Evolutionary conservation across 163 green algal genomes (phyloP).

Genomic region (Volvox carteri): DNA sequence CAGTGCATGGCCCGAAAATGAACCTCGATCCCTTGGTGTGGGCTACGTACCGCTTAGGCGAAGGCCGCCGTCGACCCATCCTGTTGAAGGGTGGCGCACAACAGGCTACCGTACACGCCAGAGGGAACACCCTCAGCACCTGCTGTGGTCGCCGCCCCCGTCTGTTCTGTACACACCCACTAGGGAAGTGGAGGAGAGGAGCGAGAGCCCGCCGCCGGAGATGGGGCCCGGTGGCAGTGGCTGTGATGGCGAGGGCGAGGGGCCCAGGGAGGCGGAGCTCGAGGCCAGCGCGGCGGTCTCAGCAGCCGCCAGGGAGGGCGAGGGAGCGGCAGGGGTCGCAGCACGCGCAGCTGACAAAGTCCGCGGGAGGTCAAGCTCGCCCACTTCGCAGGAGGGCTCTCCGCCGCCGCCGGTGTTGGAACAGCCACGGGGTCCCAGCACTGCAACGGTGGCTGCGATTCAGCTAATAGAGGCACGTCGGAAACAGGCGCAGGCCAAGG

Average conservation of each 20-base stretch:
- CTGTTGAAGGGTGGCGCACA: neutral
- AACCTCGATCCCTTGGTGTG: neutral
- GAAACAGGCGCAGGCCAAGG: neutral
- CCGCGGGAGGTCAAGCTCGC: neutral
- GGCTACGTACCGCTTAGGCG: slow-evolving; percentile 7
- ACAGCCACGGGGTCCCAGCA: neutral
- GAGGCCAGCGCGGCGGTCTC: neutral
- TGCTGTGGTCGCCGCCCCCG: slow-evolving; percentile 28
- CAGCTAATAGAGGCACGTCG: slow-evolving; percentile 8
- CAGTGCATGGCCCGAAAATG: neutral
- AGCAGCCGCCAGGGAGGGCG: neutral
- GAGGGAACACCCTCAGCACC: slow-evolving; percentile 3
- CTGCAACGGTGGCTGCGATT: neutral
- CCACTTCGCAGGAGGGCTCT: neutral
- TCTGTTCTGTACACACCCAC: slow-evolving; percentile 23
- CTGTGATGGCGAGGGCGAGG: neutral
- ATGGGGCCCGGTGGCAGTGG: too few species aligned
- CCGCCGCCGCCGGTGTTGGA: neutral
- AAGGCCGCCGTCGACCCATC: neutral
- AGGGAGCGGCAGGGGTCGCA: neutral
- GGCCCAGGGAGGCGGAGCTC: neutral
- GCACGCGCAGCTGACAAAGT: too few species aligned
- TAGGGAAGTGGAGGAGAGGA: neutral
- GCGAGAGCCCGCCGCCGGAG: slow-evolving; percentile 2
- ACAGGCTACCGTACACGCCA: neutral